Evolutionary conservation across 2,329 filamentous ascomycete species (phyloP), one percentile per base, ranked within the genome.

Genomic region (Pseudogymnoascus sp.): DNA sequence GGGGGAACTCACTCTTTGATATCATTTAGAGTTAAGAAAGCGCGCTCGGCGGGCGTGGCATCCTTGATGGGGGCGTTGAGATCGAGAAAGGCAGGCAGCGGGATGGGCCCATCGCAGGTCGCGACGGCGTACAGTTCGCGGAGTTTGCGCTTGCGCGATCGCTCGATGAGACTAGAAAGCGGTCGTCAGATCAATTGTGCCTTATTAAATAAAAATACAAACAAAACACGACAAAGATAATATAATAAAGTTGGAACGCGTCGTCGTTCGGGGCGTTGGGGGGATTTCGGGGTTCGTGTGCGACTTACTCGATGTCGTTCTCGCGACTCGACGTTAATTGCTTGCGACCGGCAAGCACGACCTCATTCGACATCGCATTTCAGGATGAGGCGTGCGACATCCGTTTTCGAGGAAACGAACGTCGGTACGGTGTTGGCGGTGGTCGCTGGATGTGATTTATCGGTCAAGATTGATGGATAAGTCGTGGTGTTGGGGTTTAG

Each of bases 81-180:
- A 74, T 84, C 80, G 75, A 80, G 79, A 76, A 81, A 78, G 74
- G 83, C 82, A 72, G 85, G 84, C 71, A 87, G 74, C 68, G 79
- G 80, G 75, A 80, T 79, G 77, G 85, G 81, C 73, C 82, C 78
- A 77, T 87, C 85, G 76, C 89, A 89, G 83, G 90, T 85, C 71
- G 84, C 83, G 21, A 54, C 48, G 48, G 48, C 48, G 81, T 90
- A 96, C 72, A 96, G 84, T 80, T 95, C 90, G 76, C 89, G 88
- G 76, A 96, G 84, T 83, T 96, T 96, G 78, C 91, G 88, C 85
- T 96, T 95, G 78, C 90, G 89, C 83, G 90, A 91, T 78, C 83
- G 84, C 82, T 90, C 85, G 83, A 89, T 87, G 84, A 84, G 82
- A 79, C 86, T 89, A 75, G 65, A 67, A 67, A 23, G 67, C 77